Evolutionary conservation across 1,139 yeast genomes (phyloP), one percentile per base, ranked within the genome.

Genomic region (Saccharomyces hybrid): DNA sequence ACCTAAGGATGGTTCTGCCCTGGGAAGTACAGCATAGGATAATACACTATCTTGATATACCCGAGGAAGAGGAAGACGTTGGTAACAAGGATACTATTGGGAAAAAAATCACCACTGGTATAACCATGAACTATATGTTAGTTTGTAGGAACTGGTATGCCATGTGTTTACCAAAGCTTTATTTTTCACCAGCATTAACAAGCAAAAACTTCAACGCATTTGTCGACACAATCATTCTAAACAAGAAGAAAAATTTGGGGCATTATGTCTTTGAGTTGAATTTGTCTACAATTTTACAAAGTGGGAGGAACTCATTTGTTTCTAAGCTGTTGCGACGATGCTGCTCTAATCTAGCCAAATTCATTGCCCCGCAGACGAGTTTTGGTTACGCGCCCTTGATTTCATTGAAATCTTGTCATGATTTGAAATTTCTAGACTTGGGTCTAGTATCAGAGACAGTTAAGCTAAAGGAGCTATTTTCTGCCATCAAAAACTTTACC

Each of bases 351-450:
- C 72, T 93, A 52, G 78, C 82, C 59, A 74, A 76, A 11, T 90
- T 93, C 64, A 81, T 87, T 7, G 97, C 98, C 0, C 97, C 98
- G 1, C 98, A 91, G 66, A 86, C 97, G 34, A 87, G 96, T 72
- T 91, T 93, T 74, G 98, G 98, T 0, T 78, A 85, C 56, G 88
- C 96, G 0, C 97, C 98, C 0, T 73, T 91, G 61, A 79, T 89
- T 23, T 85, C 95, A 48, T 74, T 93, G 51, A 80, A 87, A 56
- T 76, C 83, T 51, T 93, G 99, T 69, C 73, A 73, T 25, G 75
- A 79, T 47, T 72, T 93, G 53, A 77, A 77, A 56, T 79, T 82
- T 0, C 73, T 93, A 38, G 98, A 93, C 68, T 71, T 93, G 55
- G 80, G 96, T n/a, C 76, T 90, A 46, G 97, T 93, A 1, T 87